These are phyloP conservation scores for Leccinum sublutescens DNA, from an alignment of 768 basidiomycete species.

Conservation along the genomic window DNA sequence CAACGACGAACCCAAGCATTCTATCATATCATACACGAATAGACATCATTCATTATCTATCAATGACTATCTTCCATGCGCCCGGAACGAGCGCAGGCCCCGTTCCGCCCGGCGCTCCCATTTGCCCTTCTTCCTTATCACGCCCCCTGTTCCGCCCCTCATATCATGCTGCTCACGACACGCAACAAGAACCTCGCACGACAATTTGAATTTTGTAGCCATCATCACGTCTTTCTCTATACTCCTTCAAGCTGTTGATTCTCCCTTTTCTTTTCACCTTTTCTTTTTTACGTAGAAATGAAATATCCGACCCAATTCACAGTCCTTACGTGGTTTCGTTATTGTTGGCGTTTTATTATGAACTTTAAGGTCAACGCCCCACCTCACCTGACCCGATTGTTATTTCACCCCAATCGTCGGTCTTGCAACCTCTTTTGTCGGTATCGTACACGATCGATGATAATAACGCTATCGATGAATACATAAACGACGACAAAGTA, in stretches of 20 bases:
- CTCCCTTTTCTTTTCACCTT: neutral
- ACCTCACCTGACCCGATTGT: neutral
- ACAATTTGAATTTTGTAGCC: slow-evolving; percentile 11
- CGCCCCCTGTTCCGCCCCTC: slow-evolving; percentile 6
- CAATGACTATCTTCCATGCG: neutral
- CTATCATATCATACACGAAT: slow-evolving; percentile 9
- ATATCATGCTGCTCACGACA: slow-evolving; percentile 19
- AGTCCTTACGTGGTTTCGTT: slow-evolving; percentile 15
- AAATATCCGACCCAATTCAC: slow-evolving; percentile 18
- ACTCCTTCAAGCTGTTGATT: neutral
- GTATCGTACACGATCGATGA: neutral
- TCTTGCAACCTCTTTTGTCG: neutral
- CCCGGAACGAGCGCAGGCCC: slow-evolving; percentile 11
- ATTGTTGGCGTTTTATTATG: neutral
- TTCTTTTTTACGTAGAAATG: neutral
- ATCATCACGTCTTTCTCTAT: neutral
- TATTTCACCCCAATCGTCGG: slow-evolving; percentile 5
- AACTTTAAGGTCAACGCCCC: neutral
- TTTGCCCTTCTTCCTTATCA: neutral
- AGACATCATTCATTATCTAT: slow-evolving; percentile 19
- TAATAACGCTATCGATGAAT: neutral
- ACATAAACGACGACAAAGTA: neutral
- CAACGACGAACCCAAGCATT: slow-evolving; percentile 21
- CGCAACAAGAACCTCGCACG: slow-evolving; percentile 7
- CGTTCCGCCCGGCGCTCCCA: slow-evolving; percentile 1